These are phyloP conservation scores for Oxytropis ochrocephala DNA, from an alignment of 306 rosid genomes.

Conservation along the genomic window DNA sequence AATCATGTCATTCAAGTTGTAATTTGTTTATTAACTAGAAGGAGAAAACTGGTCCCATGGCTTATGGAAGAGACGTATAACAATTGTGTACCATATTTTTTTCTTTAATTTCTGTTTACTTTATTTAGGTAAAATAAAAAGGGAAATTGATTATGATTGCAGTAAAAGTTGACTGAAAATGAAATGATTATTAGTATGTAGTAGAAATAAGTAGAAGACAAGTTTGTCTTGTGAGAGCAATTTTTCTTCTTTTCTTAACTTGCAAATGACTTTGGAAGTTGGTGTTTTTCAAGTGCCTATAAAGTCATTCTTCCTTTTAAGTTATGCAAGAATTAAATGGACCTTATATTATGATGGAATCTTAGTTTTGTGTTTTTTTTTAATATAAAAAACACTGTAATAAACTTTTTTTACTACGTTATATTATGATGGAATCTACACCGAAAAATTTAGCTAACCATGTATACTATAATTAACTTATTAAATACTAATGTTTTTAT, in stretches of 20 bases:
- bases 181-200: not conserved
- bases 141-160: not conserved
- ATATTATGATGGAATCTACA: too few relatives aligned
- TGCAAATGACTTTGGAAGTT: slow-evolving; percentile 6
- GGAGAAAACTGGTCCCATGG: slow-evolving; percentile 12
- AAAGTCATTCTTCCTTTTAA: slow-evolving; percentile 26
- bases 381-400: not conserved
- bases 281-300: slow-evolving; percentile 22
- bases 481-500: not conserved
- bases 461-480: not conserved
- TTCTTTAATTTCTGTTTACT: not conserved
- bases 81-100: not conserved
- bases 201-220: slow-evolving; percentile 1
- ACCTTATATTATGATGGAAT: slow-evolving; percentile 3
- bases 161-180: slow-evolving; percentile 19
- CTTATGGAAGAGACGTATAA: slow-evolving; percentile 7
- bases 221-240: slow-evolving; percentile 2
- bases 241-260: slow-evolving; percentile 4
- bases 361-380: not conserved
- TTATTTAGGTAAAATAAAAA: not conserved
- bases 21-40: not conserved
- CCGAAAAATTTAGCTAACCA: too few relatives aligned
- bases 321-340: slow-evolving; percentile 2
- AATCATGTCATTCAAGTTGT: slow-evolving; percentile 12
- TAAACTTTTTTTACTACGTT: too few relatives aligned